Conservation (phyloP, 129 eudicot species). For the Lactuca sativa region DNA sequence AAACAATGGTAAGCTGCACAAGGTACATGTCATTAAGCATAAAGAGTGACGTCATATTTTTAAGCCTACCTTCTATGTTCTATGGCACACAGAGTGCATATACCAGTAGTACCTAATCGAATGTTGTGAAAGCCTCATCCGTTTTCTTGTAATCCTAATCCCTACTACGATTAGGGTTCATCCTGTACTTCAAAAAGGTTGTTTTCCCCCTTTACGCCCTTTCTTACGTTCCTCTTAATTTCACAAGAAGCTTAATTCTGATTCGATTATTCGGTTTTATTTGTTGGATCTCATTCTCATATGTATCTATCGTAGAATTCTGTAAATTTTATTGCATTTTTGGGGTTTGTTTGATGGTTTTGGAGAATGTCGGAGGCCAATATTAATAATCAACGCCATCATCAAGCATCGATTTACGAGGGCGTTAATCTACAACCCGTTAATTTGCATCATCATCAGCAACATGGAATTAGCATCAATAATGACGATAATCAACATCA, state of each 20-base stretch:
- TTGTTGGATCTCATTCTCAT: not conserved
- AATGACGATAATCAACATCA: constrained; percentile 27
- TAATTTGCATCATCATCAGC: constrained; percentile 39
- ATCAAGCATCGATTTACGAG: constrained; percentile 31
- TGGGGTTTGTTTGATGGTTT: constrained; percentile 19
- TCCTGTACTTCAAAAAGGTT: not conserved
- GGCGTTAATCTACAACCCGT: constrained; percentile 31
- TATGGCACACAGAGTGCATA: not conserved
- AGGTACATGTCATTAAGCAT: constrained; percentile 21
- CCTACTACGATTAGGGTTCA: constrained; percentile 30
- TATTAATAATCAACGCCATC: constrained; percentile 25
- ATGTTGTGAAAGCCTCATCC: constrained; percentile 14
- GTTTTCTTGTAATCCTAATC: constrained; percentile 16
- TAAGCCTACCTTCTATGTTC: constrained; percentile 2
- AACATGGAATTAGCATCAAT: constrained; percentile 20
- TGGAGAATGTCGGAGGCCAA: constrained; percentile 37
- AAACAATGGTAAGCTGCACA: not conserved
- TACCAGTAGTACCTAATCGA: not conserved
- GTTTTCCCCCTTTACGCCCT: not conserved
- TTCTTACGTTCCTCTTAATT: not conserved
- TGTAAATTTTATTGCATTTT: not conserved
- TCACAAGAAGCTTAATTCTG: not conserved
- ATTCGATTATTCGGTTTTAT: not conserved
- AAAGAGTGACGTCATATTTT: not conserved
- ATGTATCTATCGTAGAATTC: not conserved